These are phyloP conservation scores for Termitomyces sp. DNA, from an alignment of 768 basidiomycete species.

Conservation along the genomic window DNA sequence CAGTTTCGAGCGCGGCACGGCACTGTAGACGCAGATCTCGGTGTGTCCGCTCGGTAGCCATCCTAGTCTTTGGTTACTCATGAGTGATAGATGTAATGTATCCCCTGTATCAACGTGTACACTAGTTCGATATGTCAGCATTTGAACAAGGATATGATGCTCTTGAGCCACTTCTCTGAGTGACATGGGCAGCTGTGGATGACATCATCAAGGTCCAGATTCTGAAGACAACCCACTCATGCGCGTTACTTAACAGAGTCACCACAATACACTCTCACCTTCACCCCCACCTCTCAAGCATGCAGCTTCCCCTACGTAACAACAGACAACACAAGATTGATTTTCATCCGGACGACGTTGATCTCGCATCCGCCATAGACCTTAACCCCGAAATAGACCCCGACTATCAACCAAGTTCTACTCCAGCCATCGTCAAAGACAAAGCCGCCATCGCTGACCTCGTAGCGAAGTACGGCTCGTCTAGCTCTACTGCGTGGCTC, in stretches of 20 bases:
- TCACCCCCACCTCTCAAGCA: neutral
- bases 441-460: neutral
- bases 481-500: constrained; percentile 67
- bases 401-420: neutral
- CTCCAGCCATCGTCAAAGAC: neutral
- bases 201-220: neutral
- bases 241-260: neutral
- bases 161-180: neutral
- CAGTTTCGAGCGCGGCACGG: constrained; percentile 97
- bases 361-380: neutral
- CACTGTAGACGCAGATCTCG: constrained; percentile 46
- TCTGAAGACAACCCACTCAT: neutral
- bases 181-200: neutral
- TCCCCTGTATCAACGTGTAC: neutral
- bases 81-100: neutral
- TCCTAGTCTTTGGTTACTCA: neutral
- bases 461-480: constrained; percentile 55
- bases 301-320: neutral
- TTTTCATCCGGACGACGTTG: neutral
- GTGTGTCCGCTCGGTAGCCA: neutral
- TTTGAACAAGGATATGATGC: neutral
- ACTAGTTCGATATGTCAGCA: neutral
- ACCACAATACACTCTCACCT: neutral
- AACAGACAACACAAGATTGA: neutral
- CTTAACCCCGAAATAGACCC: neutral